A percentile compares a stretch with the other conserved stretches of the same genome.
Evolutionary conservation across 2,329 filamentous ascomycete genomes (phyloP).

Genomic region (Ophiosphaerella herpotricha): DNA sequence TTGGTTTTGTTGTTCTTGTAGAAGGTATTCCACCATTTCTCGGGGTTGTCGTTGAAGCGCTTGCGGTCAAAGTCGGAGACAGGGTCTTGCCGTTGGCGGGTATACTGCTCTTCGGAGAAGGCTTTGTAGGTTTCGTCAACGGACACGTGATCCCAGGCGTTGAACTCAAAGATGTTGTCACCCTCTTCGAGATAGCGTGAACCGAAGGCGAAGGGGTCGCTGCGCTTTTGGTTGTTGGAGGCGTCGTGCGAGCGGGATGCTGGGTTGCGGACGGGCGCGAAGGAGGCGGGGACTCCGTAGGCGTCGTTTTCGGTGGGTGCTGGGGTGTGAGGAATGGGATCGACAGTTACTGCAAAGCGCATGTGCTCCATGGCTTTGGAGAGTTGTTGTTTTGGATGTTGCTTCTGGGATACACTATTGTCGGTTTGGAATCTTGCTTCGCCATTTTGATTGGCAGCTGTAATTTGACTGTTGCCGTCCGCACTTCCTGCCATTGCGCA

Average conservation of each 20-base stretch:
- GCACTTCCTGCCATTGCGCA: conserved; percentile 22
- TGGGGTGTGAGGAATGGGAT: conserved; percentile 32
- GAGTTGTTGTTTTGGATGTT: conserved; percentile 50
- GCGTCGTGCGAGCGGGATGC: conserved; percentile 71
- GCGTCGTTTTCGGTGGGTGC: conserved; percentile 45
- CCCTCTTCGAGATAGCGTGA: conserved; percentile 81
- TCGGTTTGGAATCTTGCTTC: conserved; percentile 38
- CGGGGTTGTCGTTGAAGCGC: conserved; percentile 87
- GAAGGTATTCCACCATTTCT: conserved; percentile 97
- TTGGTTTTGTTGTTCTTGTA: conserved; percentile 97
- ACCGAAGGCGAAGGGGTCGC: conserved; percentile 93
- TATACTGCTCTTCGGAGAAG: conserved; percentile 83
- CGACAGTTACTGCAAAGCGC: conserved; percentile 54
- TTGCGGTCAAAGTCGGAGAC: conserved; percentile 93
- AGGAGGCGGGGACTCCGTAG: conserved; percentile 56
- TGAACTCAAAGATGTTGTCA: conserved; percentile 95
- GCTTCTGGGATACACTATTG: conserved; percentile 37
- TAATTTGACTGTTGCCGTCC: conserved; percentile 9
- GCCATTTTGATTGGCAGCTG: conserved; percentile 1
- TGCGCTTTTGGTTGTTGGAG: conserved; percentile 78
- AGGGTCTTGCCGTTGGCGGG: conserved; percentile 80
- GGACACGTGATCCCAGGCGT: conserved; percentile 98
- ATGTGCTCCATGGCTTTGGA: conserved; percentile 59
- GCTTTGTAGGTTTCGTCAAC: conserved; percentile 86
- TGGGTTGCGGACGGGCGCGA: conserved; percentile 52